phyloP scores from a whole-genome alignment of 805 yeast genomes.

The Ogataea pini region DNA sequence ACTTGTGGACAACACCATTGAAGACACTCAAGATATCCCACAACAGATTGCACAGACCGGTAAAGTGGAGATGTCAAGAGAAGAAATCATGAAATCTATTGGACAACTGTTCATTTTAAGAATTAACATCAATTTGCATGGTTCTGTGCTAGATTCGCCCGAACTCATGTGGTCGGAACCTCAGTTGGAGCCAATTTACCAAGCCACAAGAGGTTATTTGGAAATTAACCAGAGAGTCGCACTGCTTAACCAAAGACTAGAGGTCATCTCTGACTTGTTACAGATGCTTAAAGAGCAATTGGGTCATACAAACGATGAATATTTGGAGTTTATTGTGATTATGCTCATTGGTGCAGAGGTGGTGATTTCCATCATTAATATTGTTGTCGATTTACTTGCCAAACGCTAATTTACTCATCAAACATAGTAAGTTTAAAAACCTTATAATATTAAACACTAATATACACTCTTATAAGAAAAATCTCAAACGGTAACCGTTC shows the following conservation, averaged over 20 bases:
- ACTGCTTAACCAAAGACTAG: slow-evolving; percentile 84
- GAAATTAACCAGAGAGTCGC: slow-evolving; percentile 95
- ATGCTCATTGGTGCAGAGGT: slow-evolving; percentile 91
- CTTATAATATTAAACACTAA: slow-evolving; percentile 28
- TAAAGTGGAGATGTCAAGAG: slow-evolving; percentile 90
- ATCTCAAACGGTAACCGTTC: slow-evolving; percentile 14
- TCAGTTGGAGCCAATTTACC: slow-evolving; percentile 94
- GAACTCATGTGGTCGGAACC: slow-evolving; percentile 99
- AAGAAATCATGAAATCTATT: slow-evolving; percentile 94
- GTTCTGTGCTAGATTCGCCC: slow-evolving; percentile 91
- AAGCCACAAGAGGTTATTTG: slow-evolving; percentile 92
- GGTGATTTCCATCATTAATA: slow-evolving; percentile 80
- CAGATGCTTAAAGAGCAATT: slow-evolving; percentile 97
- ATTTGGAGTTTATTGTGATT: slow-evolving; percentile 86
- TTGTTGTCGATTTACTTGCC: slow-evolving; percentile 44
- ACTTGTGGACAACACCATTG: slow-evolving; percentile 93
- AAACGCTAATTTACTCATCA: slow-evolving; percentile 10
- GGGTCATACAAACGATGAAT: slow-evolving; percentile 93
- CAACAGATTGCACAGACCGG: slow-evolving; percentile 94
- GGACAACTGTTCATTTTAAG: slow-evolving; percentile 92
- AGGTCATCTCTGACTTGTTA: slow-evolving; percentile 87
- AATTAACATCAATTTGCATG: slow-evolving; percentile 79
- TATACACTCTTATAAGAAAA: slow-evolving; percentile 29
- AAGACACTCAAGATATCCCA: slow-evolving; percentile 96
- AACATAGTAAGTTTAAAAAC: slow-evolving; percentile 14